These are phyloP conservation scores for Calonectria pauciramosa DNA, from an alignment of 2,329 filamentous ascomycete species.

Conservation along the genomic window DNA sequence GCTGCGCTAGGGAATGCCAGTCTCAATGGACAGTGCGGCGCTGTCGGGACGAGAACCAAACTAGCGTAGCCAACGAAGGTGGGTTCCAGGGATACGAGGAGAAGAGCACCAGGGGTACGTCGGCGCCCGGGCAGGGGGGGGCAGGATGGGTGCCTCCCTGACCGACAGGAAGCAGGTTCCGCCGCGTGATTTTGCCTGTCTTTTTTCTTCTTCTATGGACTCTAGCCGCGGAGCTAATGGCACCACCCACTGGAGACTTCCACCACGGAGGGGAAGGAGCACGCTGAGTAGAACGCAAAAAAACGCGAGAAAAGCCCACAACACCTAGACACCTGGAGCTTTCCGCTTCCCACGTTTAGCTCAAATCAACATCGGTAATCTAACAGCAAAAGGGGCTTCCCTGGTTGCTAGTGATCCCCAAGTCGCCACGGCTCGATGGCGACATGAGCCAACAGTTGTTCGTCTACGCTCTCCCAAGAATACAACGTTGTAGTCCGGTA, in stretches of 20 bases:
- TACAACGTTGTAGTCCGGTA: slow-evolving; percentile 16
- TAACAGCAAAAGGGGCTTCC: neutral
- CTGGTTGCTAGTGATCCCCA: neutral
- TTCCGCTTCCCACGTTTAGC: neutral
- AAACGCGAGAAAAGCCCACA: neutral
- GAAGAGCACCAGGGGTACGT: neutral
- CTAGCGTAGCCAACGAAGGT: neutral
- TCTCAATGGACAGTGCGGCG: neutral
- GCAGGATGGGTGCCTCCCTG: neutral
- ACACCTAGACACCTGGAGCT: slow-evolving; percentile 4
- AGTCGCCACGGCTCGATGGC: neutral
- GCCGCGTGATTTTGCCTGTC: neutral
- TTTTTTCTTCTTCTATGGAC: neutral
- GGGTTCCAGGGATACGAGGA: neutral
- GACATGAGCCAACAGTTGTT: neutral
- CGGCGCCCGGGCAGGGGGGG: neutral
- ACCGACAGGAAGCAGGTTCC: neutral
- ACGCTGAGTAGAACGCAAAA: neutral
- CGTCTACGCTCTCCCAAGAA: neutral
- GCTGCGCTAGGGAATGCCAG: neutral
- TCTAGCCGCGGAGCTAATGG: neutral
- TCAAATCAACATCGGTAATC: neutral
- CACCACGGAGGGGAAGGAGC: neutral
- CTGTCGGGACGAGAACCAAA: neutral
- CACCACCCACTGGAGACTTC: neutral